Conservation (phyloP, 2,329 filamentous ascomycete species). For the Alternaria sp. region DNA sequence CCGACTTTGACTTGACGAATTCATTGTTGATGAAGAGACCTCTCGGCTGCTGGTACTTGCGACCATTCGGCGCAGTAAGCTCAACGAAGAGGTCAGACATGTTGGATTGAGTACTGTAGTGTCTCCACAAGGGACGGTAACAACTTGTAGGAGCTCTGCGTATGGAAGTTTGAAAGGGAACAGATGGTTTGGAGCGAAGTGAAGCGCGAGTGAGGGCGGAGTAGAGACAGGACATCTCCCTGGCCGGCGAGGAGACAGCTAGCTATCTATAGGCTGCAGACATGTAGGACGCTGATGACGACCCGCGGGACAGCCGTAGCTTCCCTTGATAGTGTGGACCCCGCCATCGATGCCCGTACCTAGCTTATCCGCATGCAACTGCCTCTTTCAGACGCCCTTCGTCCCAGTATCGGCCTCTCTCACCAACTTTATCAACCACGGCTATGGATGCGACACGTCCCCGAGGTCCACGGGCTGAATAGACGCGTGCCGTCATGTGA, state of each 20-base stretch:
- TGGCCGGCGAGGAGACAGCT: conserved; percentile 21
- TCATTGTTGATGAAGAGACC: conserved; percentile 88
- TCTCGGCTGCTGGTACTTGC: conserved; percentile 72
- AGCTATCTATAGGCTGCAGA: conserved; percentile 26
- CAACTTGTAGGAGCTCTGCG: conserved; percentile 12
- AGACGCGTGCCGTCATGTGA: neutral
- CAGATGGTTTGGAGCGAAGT: conserved; percentile 1
- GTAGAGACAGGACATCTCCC: conserved; percentile 32
- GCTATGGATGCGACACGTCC: neutral
- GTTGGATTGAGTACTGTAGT: conserved; percentile 21
- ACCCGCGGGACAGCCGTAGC: conserved; percentile 6
- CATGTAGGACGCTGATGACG: conserved; percentile 13
- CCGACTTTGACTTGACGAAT: conserved; percentile 71
- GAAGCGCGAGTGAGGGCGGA: conserved; percentile 26
- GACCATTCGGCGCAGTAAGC: conserved; percentile 77
- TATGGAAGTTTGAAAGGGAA: conserved; percentile 6
- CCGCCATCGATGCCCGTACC: conserved; percentile 30
- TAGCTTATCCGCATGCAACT: conserved; percentile 32
- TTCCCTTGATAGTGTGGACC: conserved; percentile 19
- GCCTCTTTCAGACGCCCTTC: conserved; percentile 22
- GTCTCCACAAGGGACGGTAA: conserved; percentile 18
- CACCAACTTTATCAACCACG: neutral
- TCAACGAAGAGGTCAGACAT: conserved; percentile 62
- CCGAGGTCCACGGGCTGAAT: neutral
- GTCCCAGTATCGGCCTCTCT: neutral